A percentile compares a stretch with the other conserved stretches of the same genome.
These are phyloP conservation scores for Kernera saxatilis DNA, from an alignment of 345 rosid genomes.

Conservation along the genomic window DNA sequence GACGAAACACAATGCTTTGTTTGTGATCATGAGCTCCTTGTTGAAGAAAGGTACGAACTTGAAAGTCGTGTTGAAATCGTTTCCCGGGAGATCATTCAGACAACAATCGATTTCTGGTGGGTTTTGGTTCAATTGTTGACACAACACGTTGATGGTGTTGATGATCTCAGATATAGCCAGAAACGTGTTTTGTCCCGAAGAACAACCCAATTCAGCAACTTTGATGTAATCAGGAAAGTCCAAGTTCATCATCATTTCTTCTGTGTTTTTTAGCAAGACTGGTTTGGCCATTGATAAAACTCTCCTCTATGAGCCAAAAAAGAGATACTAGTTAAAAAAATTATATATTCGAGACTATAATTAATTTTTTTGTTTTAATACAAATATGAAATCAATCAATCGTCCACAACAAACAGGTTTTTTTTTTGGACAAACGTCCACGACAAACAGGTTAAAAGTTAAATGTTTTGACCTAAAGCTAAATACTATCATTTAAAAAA, in stretches of 20 bases:
- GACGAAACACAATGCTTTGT: slow-evolving; percentile 23
- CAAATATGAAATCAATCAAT: no score
- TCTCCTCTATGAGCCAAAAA: slow-evolving; percentile 6
- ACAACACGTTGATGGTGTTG: slow-evolving; percentile 9
- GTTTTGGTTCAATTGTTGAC: neutral
- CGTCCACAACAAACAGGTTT: no score
- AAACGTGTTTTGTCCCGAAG: slow-evolving; percentile 45
- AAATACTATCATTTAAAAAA: no score
- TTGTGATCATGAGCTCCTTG: slow-evolving; percentile 4
- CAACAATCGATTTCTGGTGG: slow-evolving; percentile 38
- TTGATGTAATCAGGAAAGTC: slow-evolving; percentile 17
- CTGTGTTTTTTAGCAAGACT: slow-evolving; percentile 2
- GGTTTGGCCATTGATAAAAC: slow-evolving; percentile 19
- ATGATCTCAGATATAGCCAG: slow-evolving; percentile 20
- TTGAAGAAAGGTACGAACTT: slow-evolving; percentile 12
- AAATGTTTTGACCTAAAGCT: no score
- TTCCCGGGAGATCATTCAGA: slow-evolving; percentile 45
- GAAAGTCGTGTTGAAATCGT: slow-evolving; percentile 43
- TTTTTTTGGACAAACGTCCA: no score
- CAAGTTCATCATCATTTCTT: slow-evolving; percentile 9
- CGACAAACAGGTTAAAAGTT: no score
- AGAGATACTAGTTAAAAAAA: neutral
- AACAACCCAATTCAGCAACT: slow-evolving; percentile 49
- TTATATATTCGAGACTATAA: no score
- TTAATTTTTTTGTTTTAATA: no score